Evolutionary conservation across 139 green algal genomes (phyloP).

Genomic region (Raphidocelis subcapitata): DNA sequence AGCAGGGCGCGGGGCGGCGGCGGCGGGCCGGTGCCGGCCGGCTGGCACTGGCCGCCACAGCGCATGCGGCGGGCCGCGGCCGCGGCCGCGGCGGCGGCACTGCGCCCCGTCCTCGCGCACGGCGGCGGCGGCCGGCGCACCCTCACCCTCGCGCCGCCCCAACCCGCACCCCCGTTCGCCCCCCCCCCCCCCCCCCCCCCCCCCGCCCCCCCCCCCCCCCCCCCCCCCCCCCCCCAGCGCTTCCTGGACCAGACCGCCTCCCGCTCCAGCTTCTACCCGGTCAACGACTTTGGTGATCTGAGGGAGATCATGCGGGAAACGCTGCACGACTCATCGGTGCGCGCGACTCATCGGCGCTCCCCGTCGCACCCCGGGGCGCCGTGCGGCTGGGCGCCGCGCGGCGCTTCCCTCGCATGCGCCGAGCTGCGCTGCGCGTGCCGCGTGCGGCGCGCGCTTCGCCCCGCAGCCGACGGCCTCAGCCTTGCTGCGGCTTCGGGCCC

Average conservation of each 20-base stretch:
- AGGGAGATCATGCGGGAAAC: slow-evolving; percentile 21
- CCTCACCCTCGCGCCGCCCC: too few species aligned
- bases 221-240: slow-evolving; percentile 19
- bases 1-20: background rate
- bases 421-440: background rate
- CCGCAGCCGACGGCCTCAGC: background rate
- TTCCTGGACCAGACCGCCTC: slow-evolving; percentile 38
- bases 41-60: background rate
- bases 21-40: background rate
- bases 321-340: slow-evolving; percentile 19
- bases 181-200: too few species aligned
- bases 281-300: slow-evolving; percentile 55
- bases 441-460: background rate
- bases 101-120: too few species aligned
- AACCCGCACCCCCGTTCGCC: too few species aligned
- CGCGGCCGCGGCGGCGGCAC: too few species aligned
- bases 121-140: too few species aligned
- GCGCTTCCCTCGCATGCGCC: too few species aligned
- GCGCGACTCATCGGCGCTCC: background rate
- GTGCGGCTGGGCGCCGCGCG: background rate
- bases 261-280: slow-evolving; percentile 44
- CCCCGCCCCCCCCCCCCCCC: background rate
- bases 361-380: background rate
- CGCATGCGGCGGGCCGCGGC: too few species aligned
- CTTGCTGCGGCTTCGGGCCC: background rate